Percentiles rank a stretch among this genome's conserved stretches.
Evolutionary conservation across 768 basidiomycete genomes (phyloP).

Genomic region (Suillus plorans): DNA sequence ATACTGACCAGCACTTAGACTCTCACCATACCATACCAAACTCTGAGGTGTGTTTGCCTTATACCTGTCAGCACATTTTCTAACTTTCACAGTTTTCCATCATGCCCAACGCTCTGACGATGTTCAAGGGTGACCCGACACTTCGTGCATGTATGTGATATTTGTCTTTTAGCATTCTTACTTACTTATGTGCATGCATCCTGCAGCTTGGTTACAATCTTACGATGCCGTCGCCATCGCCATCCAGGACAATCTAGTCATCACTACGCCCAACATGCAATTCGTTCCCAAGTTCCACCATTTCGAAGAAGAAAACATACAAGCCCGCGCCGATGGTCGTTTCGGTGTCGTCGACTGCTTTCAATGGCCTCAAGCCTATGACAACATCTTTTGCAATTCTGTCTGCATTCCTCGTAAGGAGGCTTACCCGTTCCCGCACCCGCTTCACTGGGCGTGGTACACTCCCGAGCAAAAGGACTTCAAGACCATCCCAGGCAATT

Average conservation of each 20-base stretch:
- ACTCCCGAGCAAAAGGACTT: neutral
- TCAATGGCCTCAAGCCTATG: neutral
- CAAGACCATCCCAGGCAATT: neutral
- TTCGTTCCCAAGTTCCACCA: neutral
- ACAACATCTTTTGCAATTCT: neutral
- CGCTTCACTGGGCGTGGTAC: constrained; percentile 3
- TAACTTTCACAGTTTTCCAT: neutral
- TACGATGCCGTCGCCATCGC: neutral
- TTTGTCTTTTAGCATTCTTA: neutral
- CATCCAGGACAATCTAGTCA: neutral
- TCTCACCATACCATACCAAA: neutral
- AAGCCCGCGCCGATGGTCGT: neutral
- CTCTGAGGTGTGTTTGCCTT: neutral
- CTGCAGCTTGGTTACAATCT: neutral
- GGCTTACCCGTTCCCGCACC: neutral
- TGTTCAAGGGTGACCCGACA: neutral
- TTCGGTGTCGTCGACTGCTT: neutral
- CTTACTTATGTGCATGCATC: neutral
- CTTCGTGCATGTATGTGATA: neutral
- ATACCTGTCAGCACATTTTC: neutral
- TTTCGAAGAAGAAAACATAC: neutral
- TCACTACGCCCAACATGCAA: neutral
- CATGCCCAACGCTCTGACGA: neutral
- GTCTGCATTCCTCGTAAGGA: neutral
- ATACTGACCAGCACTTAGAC: neutral